Base-by-base conservation (phyloP, 1,139 yeast species). In the Fermentozyma sake region DNA sequence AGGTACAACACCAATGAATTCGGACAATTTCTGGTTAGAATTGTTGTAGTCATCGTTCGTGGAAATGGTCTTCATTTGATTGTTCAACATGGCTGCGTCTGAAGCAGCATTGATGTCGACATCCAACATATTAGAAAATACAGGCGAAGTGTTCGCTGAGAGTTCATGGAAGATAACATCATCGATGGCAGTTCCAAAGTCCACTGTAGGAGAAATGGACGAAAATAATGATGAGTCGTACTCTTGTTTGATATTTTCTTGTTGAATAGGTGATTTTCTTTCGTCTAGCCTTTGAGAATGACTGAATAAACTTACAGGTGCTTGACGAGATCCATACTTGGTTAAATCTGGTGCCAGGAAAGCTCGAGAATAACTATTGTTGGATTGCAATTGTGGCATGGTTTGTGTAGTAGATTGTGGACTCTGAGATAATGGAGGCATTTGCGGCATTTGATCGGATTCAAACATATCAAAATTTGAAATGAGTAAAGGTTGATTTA, bases 311-410 rank as follows among this genome's bases (percentile, higher is more conserved):
- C 34, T 28, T 9, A 16, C 8, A 7, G 18, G 18, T 9, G 18
- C 20, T 14, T 12, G 12, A 15, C 23, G 23, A n/a, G 14, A 7
- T 6, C 6, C 12, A 15, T 14, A 30, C 22, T 23, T 32, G 29
- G 48, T 43, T 34, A 57, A 46, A 38, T 55, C 56, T 9, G 62
- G 62, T 5, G 45, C 54, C 3, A 61, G 54, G 22, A 44, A 45
- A 8, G 61, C 55, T 23, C 58, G 46, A 16, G 28, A 11, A 30
- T 19, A 26, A 20, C 24, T 25, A 18, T 25, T 20, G 18, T n/a
- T 26, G 14, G 23, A 6, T 12, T 10, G 9, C 16, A 18, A 13
- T n/a, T 11, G 16, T 6, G 21, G 21, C 8, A 9, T 16, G 18
- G 14, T 14, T 8, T 11, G 21, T 13, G 18, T 16, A 7, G 7